Base-by-base conservation (phyloP, 371 early-diverging fungal genomes). In the Mortierella sp. region DNA sequence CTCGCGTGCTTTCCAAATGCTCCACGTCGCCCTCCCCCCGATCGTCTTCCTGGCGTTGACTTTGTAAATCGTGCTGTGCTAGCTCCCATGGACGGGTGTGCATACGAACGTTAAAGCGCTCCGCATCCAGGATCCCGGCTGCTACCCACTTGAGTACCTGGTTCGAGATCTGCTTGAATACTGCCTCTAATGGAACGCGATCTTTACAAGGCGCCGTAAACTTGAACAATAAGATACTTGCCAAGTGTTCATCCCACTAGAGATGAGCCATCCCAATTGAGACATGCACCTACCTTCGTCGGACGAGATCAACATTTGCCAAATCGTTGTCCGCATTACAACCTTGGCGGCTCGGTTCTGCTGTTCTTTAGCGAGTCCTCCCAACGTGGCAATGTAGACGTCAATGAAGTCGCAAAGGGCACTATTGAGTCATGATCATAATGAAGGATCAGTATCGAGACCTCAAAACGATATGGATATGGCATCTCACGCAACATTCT, bases 321-420 rank as follows among this genome's bases (percentile, higher is more conserved):
- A 63, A 6, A 70, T 53, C 19, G 63, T 49, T 7, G 24, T 38
- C 16, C 70, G 70, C 43, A 70, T 34, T 4, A 19, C 9, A 1
- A 42, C 47, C 54, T 58, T 58, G 14, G 64, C 39, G 27, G 53
- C 43, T 26, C 48, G 39, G 21, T 70, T 70, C n/a, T 49, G 54
- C 4, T 26, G 64, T 6, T 63, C 70, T 45, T 63, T 62, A 12
- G 64, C 64, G n/a, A 63, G 21, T 12, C 70, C 70, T 12, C 70
- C 64, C 19, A 70, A 19, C 0, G 64, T 49, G 4, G 70, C 58
- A 45, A 63, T 19, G 21, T 63, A 70, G 1, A 58, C 59, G 43
- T 70, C 70, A 30, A 70, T 46, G 18, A 47, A 63, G 19, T 70
- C 70, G 26, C 59, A 59, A 58, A 70, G 53, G 18, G 70, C 58